phyloP scores from a whole-genome alignment of 352 stramenopile species.

The Phytophthora pluvialis region DNA sequence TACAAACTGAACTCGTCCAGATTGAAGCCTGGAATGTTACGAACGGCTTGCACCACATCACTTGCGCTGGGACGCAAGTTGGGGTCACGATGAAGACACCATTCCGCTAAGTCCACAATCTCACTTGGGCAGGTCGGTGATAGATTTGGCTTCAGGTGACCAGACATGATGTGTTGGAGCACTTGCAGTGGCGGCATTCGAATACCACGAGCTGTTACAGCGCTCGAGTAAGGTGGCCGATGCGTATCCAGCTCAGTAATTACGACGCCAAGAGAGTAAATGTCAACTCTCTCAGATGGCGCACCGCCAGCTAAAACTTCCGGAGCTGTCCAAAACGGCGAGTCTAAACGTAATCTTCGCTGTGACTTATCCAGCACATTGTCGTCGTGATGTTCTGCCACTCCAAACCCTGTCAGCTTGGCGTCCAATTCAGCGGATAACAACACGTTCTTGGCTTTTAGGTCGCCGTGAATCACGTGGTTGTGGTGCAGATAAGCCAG shows the following conservation, averaged over 20 bases:
- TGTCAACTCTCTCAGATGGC: conserved; percentile 63
- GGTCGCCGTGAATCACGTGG: conserved; percentile 54
- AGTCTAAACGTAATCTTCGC: conserved; percentile 24
- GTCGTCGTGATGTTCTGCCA: not conserved
- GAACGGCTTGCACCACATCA: conserved; percentile 29
- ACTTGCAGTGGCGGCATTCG: conserved; percentile 36
- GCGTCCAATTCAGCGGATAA: conserved; percentile 38
- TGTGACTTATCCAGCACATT: conserved; percentile 15
- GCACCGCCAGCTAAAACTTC: conserved; percentile 62
- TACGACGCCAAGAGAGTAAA: conserved; percentile 79
- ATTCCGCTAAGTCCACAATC: conserved; percentile 33
- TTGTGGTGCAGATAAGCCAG: conserved; percentile 56
- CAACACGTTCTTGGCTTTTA: conserved; percentile 64
- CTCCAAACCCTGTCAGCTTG: conserved; percentile 55
- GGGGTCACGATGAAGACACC: conserved; percentile 43
- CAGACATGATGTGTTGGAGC: conserved; percentile 39
- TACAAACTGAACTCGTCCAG: conserved; percentile 46
- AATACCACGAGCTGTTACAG: conserved; percentile 15
- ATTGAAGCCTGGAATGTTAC: conserved; percentile 20
- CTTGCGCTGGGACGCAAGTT: conserved; percentile 31
- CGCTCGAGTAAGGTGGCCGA: conserved; percentile 37
- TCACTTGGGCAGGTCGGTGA: conserved; percentile 40
- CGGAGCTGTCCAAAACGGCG: conserved; percentile 70
- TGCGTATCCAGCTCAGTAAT: conserved; percentile 64
- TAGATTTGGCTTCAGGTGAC: conserved; percentile 34